A percentile compares a stretch with the other conserved stretches of the same genome.
Conservation (phyloP, 164 flowering plant species). For the Cinnamomum chago region DNA sequence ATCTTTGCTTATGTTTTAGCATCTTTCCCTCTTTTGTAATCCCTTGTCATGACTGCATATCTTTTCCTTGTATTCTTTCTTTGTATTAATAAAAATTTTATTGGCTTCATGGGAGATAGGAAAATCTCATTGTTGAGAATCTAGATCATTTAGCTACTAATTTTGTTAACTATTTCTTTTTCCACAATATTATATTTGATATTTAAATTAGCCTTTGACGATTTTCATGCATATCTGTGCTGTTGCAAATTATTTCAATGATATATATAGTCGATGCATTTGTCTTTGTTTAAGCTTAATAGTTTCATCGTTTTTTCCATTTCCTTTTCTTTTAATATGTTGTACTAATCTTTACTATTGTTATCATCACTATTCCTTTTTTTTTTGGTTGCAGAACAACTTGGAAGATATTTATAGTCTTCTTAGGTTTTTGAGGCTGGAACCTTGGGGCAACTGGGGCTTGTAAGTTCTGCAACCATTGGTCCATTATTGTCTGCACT, state of each 20-base stretch:
- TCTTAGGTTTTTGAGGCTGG: conserved; percentile 86
- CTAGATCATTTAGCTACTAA: background rate
- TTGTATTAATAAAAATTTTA: no score
- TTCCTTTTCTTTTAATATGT: background rate
- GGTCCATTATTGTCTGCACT: no score
- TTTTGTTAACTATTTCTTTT: no score
- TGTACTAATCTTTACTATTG: background rate
- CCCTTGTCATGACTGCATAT: no score
- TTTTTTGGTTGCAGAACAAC: conserved; percentile 57
- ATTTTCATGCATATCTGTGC: background rate
- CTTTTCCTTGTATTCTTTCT: no score
- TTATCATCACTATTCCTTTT: background rate
- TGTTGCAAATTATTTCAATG: background rate
- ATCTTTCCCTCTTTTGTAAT: no score
- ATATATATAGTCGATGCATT: background rate
- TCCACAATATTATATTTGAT: background rate
- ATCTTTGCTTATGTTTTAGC: no score
- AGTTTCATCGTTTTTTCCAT: background rate
- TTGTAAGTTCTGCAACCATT: conserved; percentile 44
- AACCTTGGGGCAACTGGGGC: conserved; percentile 97
- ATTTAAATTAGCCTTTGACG: background rate
- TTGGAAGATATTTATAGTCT: conserved; percentile 92
- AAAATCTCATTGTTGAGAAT: background rate
- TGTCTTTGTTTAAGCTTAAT: background rate
- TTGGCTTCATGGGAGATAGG: background rate